Percentiles rank a stretch among this genome's conserved stretches.
These are phyloP conservation scores for Ustilago trichophora DNA, from an alignment of 1,284 basidiomycete species.

Conservation along the genomic window DNA sequence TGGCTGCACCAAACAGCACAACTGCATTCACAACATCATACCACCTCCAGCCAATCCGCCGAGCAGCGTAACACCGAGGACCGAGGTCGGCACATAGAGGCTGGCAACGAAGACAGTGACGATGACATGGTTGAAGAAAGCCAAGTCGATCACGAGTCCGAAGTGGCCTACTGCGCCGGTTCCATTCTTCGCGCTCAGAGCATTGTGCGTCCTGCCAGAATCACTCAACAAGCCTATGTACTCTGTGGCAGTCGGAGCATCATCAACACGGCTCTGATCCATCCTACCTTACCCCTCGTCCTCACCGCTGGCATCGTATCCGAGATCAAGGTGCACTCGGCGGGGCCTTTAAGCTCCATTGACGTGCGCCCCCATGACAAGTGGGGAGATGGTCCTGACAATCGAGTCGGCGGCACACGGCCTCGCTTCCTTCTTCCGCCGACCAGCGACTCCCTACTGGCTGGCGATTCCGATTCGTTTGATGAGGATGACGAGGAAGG, in stretches of 20 bases:
- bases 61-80: not conserved
- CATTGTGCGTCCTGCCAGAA: slow-evolving; percentile 27
- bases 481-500: slow-evolving; percentile 5
- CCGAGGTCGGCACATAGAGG: too few relatives aligned
- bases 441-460: not conserved
- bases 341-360: not conserved
- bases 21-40: not conserved
- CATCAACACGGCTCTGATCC: slow-evolving; percentile 35
- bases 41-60: not conserved
- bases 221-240: slow-evolving; percentile 10
- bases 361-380: not conserved
- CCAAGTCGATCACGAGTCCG: slow-evolving; percentile 14
- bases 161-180: slow-evolving; percentile 18
- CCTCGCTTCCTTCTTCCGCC: slow-evolving; percentile 6
- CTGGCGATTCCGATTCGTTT: not conserved
- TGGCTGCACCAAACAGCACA: slow-evolving; percentile 15
- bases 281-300: slow-evolving; percentile 28
- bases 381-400: not conserved
- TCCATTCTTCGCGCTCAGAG: slow-evolving; percentile 7
- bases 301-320: slow-evolving; percentile 24
- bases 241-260: slow-evolving; percentile 32
- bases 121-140: slow-evolving; percentile 3
- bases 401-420: slow-evolving; percentile 5
- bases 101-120: slow-evolving; percentile 5
- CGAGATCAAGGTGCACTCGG: slow-evolving; percentile 23